Evolutionary conservation across 371 early-diverging fungal genomes (phyloP).

Genomic region (Coemansia sp.): DNA sequence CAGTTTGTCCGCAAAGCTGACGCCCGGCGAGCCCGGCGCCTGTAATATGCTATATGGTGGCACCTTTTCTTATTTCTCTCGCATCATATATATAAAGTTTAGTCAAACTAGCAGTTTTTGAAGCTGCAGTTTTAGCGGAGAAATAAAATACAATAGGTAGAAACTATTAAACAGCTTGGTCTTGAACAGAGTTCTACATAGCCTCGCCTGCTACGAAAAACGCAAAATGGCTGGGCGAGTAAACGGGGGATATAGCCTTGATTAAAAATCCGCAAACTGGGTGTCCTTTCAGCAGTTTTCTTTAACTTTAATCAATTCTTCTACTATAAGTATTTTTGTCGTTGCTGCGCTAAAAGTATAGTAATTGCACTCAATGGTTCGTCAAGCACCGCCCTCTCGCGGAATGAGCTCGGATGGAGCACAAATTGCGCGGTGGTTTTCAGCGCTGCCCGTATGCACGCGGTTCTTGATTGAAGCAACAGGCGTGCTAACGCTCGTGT

Average conservation of each 20-base stretch:
- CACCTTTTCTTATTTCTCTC: neutral
- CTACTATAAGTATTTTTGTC: too few relatives aligned
- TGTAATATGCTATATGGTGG: constrained; percentile 14
- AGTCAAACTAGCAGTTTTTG: neutral
- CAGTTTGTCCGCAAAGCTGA: constrained; percentile 39
- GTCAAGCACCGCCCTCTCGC: neutral
- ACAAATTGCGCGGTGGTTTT: constrained; percentile 28
- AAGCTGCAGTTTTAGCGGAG: too few relatives aligned
- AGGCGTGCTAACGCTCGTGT: constrained; percentile 4
- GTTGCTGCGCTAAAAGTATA: neutral
- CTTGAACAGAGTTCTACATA: too few relatives aligned
- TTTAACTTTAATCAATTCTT: too few relatives aligned
- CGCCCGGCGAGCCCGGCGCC: constrained; percentile 45
- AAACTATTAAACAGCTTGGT: too few relatives aligned
- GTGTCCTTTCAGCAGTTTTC: too few relatives aligned
- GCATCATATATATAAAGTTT: neutral
- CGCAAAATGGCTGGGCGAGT: too few relatives aligned
- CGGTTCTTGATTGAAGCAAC: constrained; percentile 15
- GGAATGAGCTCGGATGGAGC: constrained; percentile 34
- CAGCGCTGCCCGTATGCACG: constrained; percentile 16
- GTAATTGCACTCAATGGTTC: neutral
- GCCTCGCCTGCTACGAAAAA: too few relatives aligned
- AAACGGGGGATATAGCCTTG: too few relatives aligned
- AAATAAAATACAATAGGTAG: too few relatives aligned
- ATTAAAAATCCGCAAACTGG: too few relatives aligned